Evolutionary conservation across 306 rosid genomes (phyloP), one percentile per base, ranked within the genome.

Genomic region (Rosa lucieae): DNA sequence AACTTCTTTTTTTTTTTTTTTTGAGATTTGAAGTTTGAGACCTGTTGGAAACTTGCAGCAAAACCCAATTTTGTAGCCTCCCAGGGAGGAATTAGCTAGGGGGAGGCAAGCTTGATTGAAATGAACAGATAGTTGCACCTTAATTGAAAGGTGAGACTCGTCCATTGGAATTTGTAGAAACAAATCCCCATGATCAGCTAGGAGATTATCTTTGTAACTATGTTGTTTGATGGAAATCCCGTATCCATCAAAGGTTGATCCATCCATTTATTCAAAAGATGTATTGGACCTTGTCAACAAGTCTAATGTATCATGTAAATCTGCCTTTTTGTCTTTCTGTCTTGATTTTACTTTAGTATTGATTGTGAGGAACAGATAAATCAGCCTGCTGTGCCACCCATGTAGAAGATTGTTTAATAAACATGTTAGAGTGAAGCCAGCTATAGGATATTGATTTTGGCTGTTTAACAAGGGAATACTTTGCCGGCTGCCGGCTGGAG

Each of bases 21-120:
- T 76, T 67, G 73, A 72, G 51, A 47, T 79, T 79, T 69, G 65
- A 71, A 56, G 67, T 79, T 84, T 55, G 72, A 73, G 82, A 14
- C 46, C 77, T 20, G 51, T 77, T 48, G 80, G 75, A 82, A 87
- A 75, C 82, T 73, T 84, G 81, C 75, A 73, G 81, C 85, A 44
- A 79, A 77, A 76, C 90, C 90, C 97, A 80, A 79, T 89, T 89
- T 90, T 89, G 92, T 85, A 21, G 61, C 76, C 79, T 32, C n/a
- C 56, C 21, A 29, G 65, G 73, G 82, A 78, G 88, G 88, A 85
- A 72, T 76, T 79, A 66, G 71, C 47, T 62, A 78, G 81, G 92
- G 82, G 79, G 85, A 75, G 73, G 81, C 85, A 68, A 65, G 85
- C 78, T 76, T 83, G 69, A 76, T 43, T 86, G 82, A 74, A 80